A percentile compares a stretch with the other conserved stretches of the same genome.
Conservation (phyloP, 1,284 basidiomycete species). For the Laetiporus sulphureus region DNA sequence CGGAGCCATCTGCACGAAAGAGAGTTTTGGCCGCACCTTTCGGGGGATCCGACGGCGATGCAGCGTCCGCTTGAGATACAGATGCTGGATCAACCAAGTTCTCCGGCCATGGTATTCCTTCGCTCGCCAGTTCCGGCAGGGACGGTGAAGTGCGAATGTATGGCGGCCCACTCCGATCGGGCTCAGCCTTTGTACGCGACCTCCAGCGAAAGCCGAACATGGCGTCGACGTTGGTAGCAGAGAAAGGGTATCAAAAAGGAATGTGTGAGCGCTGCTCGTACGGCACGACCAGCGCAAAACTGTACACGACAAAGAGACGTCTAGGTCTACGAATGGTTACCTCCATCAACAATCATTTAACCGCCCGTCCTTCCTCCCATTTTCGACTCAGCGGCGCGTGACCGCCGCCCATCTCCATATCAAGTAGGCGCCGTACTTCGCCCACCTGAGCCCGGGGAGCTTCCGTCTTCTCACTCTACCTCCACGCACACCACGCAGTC, state of each 20-base stretch:
- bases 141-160: conserved; percentile 61
- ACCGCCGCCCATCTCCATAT: too few relatives aligned
- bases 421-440: too few relatives aligned
- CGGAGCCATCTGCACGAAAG: conserved; percentile 40
- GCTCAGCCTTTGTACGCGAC: conserved; percentile 32
- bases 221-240: conserved; percentile 13
- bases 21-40: conserved; percentile 65
- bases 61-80: conserved; percentile 40
- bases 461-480: too few relatives aligned
- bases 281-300: conserved; percentile 16
- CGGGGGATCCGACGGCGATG: conserved; percentile 29
- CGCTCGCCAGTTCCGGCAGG: conserved; percentile 63
- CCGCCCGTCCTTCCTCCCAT: too few relatives aligned
- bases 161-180: conserved; percentile 31
- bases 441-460: too few relatives aligned
- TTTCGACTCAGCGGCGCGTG: too few relatives aligned
- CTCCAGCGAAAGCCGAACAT: conserved; percentile 78
- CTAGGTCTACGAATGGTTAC: too few relatives aligned
- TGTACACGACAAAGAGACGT: background rate
- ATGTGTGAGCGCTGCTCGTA: conserved; percentile 6
- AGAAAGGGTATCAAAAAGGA: conserved; percentile 10
- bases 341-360: too few relatives aligned
- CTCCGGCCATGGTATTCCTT: conserved; percentile 76
- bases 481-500: too few relatives aligned
- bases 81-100: conserved; percentile 64